Evolutionary conservation across 345 rosid genomes (phyloP).

Genomic region (Psidium guajava): DNA sequence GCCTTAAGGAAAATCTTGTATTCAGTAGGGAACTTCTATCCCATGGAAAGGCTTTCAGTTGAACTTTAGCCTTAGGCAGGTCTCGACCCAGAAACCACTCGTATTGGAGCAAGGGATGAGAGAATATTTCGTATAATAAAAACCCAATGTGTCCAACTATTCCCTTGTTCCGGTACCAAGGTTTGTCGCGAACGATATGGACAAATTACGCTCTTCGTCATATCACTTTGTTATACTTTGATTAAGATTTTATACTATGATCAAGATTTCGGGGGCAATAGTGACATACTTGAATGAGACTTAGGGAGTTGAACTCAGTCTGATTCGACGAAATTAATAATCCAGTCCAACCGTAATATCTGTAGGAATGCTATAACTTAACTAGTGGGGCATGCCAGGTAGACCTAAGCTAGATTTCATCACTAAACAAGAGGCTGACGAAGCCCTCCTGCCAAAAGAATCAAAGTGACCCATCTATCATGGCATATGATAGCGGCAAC

Average conservation of each 20-base stretch:
- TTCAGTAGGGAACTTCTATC: background rate
- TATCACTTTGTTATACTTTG: background rate
- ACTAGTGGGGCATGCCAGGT: background rate
- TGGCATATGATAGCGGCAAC: background rate
- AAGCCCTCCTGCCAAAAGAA: background rate
- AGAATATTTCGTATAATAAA: no score
- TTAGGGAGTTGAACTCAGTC: background rate
- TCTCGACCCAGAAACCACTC: fast-evolving
- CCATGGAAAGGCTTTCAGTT: background rate
- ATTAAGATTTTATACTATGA: background rate
- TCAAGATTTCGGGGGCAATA: background rate
- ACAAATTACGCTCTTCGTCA: background rate
- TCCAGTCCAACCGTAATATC: background rate
- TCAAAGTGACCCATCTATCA: background rate
- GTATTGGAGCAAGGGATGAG: background rate
- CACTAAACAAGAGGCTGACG: background rate
- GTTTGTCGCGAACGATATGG: no score
- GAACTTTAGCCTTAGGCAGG: background rate
- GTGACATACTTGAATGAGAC: background rate
- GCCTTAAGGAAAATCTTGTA: background rate
- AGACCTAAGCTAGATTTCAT: background rate
- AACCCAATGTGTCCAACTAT: background rate
- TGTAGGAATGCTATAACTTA: background rate
- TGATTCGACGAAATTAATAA: background rate
- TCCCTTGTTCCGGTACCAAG: background rate